phyloP scores from a whole-genome alignment of 1,284 basidiomycete genomes.

The Anthracocystis setariae region DNA sequence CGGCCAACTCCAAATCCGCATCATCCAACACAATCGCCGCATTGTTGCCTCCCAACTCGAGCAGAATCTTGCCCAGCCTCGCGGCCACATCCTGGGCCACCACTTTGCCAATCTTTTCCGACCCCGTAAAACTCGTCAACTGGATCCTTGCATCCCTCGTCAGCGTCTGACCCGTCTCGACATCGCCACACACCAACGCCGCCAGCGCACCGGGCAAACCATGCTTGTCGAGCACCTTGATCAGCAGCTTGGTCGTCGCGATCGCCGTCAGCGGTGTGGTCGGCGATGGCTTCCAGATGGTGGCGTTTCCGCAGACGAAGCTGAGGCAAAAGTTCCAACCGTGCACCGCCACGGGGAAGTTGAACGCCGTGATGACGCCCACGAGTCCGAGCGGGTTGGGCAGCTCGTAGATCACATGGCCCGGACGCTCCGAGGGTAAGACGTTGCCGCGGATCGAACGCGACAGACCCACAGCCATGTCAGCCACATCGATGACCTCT shows the following conservation, averaged over 20 bases:
- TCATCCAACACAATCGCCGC: conserved; percentile 91
- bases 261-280: conserved; percentile 85
- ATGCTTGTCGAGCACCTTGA: conserved; percentile 82
- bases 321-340: conserved; percentile 88
- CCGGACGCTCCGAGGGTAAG: conserved; percentile 56
- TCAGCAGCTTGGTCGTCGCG: conserved; percentile 85
- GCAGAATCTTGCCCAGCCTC: conserved; percentile 81
- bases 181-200: conserved; percentile 82
- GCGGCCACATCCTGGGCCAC: conserved; percentile 84
- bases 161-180: conserved; percentile 80
- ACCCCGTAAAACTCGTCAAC: conserved; percentile 90
- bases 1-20: conserved; percentile 86
- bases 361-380: conserved; percentile 89
- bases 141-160: conserved; percentile 77
- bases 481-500: conserved; percentile 91
- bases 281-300: conserved; percentile 93
- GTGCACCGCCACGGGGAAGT: conserved; percentile 82
- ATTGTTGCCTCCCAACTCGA: conserved; percentile 96
- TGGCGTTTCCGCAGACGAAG: conserved; percentile 88
- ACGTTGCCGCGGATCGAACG: conserved; percentile 79
- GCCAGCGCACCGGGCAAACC: conserved; percentile 84
- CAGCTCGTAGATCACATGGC: conserved; percentile 68
- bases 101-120: conserved; percentile 83
- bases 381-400: conserved; percentile 92
- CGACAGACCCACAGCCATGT: conserved; percentile 83